These are phyloP conservation scores for Ascomycota sp. DNA, from an alignment of 2,329 filamentous ascomycete species.

Conservation along the genomic window DNA sequence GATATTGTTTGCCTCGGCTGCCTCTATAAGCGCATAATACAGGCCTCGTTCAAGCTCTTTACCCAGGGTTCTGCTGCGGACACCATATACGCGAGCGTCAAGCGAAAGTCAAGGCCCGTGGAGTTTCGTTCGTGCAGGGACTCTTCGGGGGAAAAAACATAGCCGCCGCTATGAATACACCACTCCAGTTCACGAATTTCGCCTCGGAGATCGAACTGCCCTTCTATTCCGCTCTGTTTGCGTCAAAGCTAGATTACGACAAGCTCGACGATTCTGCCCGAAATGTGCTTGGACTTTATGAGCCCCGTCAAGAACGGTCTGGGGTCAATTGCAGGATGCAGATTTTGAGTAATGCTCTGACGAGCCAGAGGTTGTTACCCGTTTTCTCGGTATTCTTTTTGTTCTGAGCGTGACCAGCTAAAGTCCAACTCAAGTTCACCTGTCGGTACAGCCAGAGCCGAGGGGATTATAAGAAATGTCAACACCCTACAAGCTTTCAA, in stretches of 20 bases:
- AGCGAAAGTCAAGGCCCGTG: not conserved
- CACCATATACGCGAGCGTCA: not conserved
- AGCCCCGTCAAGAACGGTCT: constrained; percentile 54
- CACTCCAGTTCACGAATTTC: constrained; percentile 63
- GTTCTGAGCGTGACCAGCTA: constrained; percentile 4
- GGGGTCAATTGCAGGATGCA: constrained; percentile 75
- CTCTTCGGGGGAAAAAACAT: not conserved
- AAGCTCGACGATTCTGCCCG: constrained; percentile 89
- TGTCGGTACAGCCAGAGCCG: constrained; percentile 56
- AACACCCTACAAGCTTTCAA: constrained; percentile 93
- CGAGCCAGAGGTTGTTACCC: constrained; percentile 46
- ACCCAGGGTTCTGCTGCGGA: no score
- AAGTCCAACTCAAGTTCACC: constrained; percentile 32
- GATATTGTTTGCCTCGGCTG: no score
- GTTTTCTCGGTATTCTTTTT: not conserved
- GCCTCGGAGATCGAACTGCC: constrained; percentile 85
- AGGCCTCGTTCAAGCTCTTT: no score
- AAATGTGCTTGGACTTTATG: constrained; percentile 71
- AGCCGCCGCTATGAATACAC: constrained; percentile 24
- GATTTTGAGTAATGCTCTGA: constrained; percentile 70
- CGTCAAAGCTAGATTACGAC: constrained; percentile 88
- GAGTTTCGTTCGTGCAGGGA: not conserved
- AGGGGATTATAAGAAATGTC: constrained; percentile 87
- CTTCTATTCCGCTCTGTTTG: constrained; percentile 85
- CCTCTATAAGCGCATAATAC: no score